phyloP scores from a whole-genome alignment of 305 asterid species.

The Fraxinus albicans region DNA sequence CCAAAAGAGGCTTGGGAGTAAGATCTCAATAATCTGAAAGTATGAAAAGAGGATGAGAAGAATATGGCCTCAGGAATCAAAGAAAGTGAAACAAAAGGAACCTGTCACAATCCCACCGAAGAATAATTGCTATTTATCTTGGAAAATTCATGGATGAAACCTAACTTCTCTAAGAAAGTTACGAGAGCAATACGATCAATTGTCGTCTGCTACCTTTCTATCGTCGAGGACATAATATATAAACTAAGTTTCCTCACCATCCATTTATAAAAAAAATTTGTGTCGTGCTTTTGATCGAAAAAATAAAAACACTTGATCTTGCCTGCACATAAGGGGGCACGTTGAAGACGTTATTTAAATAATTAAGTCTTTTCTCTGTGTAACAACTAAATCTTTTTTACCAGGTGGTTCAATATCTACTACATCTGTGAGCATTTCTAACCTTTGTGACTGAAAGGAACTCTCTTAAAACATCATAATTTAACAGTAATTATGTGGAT shows the following conservation, averaged over 20 bases:
- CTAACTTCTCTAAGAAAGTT: conserved; percentile 24
- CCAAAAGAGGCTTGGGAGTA: conserved; percentile 20
- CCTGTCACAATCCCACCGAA: conserved; percentile 56
- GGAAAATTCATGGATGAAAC: conserved; percentile 1
- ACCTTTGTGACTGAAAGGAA: not conserved
- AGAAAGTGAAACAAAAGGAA: conserved; percentile 56
- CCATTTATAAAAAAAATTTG: no score
- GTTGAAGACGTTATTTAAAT: no score
- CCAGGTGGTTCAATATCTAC: not conserved
- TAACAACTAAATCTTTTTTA: no score
- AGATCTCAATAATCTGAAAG: conserved; percentile 37
- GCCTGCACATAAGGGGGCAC: not conserved
- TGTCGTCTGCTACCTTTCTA: not conserved
- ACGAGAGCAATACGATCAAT: conserved; percentile 20
- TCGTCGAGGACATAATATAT: not conserved
- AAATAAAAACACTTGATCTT: not conserved
- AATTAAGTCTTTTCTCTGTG: no score
- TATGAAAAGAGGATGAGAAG: conserved; percentile 35
- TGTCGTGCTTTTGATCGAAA: no score
- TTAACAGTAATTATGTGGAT: not conserved
- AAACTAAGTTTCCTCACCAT: not conserved
- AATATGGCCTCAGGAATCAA: conserved; percentile 68
- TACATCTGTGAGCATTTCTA: not conserved
- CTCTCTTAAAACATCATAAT: not conserved
- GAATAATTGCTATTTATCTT: conserved; percentile 40